Percentiles rank a stretch among this genome's conserved stretches.
These are phyloP conservation scores for Iris pallida DNA, from an alignment of 116 monocot genomes.

Conservation along the genomic window DNA sequence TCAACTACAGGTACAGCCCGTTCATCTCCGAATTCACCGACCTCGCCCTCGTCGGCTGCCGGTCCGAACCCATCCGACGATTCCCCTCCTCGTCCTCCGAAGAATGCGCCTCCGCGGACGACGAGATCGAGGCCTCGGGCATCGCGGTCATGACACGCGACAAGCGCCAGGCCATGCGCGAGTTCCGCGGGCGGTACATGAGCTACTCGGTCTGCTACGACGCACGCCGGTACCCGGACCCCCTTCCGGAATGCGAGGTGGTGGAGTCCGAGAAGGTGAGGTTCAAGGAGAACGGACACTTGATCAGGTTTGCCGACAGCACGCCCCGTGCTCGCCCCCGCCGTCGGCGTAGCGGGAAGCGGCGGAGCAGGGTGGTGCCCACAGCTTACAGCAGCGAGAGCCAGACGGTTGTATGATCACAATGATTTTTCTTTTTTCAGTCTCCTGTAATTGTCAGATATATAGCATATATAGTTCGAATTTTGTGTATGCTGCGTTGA, in stretches of 20 bases:
- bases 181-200: constrained; percentile 33
- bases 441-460: too few species aligned
- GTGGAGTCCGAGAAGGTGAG: constrained; percentile 12
- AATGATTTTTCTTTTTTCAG: too few species aligned
- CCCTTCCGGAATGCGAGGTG: constrained; percentile 29
- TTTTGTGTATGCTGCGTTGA: too few species aligned
- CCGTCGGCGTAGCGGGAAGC: neutral
- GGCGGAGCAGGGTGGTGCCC: neutral
- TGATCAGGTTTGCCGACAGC: constrained; percentile 20
- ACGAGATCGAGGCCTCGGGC: constrained; percentile 17
- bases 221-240: constrained; percentile 15
- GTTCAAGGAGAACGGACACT: constrained; percentile 17
- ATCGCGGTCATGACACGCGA: constrained; percentile 18
- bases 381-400: neutral
- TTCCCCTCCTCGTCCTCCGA: constrained; percentile 1
- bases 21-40: constrained; percentile 37
- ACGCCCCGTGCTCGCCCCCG: neutral
- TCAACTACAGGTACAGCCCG: constrained; percentile 37
- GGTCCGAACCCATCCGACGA: constrained; percentile 15
- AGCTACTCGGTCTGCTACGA: constrained; percentile 38
- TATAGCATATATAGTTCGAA: too few species aligned
- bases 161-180: constrained; percentile 29
- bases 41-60: constrained; percentile 43
- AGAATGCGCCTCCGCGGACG: constrained; percentile 22
- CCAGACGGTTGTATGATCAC: too few species aligned